Percentiles rank a stretch among this genome's conserved stretches.
Conservation (phyloP, 1,284 basidiomycete genomes). For the Malassezia nana region DNA sequence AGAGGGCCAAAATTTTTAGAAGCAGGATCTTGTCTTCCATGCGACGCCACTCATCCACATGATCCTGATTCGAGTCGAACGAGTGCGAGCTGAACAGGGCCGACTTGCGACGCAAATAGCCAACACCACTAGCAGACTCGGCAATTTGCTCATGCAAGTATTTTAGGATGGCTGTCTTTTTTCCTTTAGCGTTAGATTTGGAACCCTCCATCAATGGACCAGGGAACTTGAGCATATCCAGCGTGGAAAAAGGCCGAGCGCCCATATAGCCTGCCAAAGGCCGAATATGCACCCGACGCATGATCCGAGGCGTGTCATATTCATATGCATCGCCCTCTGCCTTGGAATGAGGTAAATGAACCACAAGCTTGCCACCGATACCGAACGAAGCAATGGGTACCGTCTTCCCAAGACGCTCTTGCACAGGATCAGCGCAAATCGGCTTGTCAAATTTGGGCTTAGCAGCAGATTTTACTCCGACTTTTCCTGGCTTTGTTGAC, state of each 20-base stretch:
- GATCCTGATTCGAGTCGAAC: neutral
- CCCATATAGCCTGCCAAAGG: constrained; percentile 26
- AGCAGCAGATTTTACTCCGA: neutral
- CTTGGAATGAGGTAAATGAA: constrained; percentile 29
- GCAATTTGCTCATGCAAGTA: constrained; percentile 35
- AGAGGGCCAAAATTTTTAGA: constrained; percentile 30
- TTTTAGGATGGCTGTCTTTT: constrained; percentile 35
- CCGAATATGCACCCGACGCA: constrained; percentile 25
- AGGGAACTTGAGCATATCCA: constrained; percentile 37
- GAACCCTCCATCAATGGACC: constrained; percentile 40
- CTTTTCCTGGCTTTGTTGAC: no score
- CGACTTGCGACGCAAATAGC: constrained; percentile 30
- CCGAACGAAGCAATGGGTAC: constrained; percentile 41
- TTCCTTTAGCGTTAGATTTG: constrained; percentile 26
- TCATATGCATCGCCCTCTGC: constrained; percentile 11
- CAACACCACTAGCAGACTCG: constrained; percentile 34
- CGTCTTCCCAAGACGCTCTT: constrained; percentile 27
- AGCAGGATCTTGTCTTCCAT: constrained; percentile 40
- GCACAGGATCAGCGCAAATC: constrained; percentile 22
- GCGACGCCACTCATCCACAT: constrained; percentile 27
- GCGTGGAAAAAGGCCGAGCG: constrained; percentile 27
- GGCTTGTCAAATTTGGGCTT: neutral
- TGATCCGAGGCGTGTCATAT: constrained; percentile 8
- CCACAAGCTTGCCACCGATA: constrained; percentile 40
- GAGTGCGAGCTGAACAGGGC: neutral